phyloP scores from a whole-genome alignment of 1,284 basidiomycete species.

The Rhodotorula sp. region DNA sequence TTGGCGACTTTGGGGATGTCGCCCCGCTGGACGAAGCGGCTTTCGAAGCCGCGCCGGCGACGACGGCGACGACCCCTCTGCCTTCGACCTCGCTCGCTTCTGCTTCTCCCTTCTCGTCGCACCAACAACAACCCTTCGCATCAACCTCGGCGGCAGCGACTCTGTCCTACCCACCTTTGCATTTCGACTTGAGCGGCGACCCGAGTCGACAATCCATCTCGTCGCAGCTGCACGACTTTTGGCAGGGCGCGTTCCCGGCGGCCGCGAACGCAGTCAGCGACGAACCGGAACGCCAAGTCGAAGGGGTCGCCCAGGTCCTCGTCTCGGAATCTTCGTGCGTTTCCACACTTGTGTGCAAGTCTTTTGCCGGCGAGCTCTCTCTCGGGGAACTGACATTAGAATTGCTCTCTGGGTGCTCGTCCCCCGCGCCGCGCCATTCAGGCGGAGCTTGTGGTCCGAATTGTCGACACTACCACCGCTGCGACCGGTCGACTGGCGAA shows the following conservation, averaged over 20 bases:
- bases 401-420: no score
- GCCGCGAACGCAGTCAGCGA: conserved; percentile 60
- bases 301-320: conserved; percentile 73
- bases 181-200: conserved; percentile 58
- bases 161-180: conserved; percentile 61
- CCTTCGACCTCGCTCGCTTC: neutral
- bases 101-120: neutral
- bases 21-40: conserved; percentile 51
- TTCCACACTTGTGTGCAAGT: no score
- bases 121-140: conserved; percentile 1
- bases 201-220: conserved; percentile 61
- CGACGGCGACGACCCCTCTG: conserved; percentile 37
- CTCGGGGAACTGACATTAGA: no score
- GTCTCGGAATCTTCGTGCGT: conserved; percentile 53
- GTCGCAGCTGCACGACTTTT: conserved; percentile 62
- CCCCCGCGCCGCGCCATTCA: no score
- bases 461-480: conserved; percentile 52
- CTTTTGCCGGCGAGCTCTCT: no score
- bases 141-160: neutral
- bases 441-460: conserved; percentile 21
- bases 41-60: conserved; percentile 46
- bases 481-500: conserved; percentile 82
- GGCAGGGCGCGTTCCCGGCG: conserved; percentile 62
- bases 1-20: conserved; percentile 60
- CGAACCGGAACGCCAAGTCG: conserved; percentile 72